Percentiles rank a stretch among this genome's conserved stretches.
phyloP scores from a whole-genome alignment of 1,284 basidiomycete species.

The Coniferiporia sulphurascens region DNA sequence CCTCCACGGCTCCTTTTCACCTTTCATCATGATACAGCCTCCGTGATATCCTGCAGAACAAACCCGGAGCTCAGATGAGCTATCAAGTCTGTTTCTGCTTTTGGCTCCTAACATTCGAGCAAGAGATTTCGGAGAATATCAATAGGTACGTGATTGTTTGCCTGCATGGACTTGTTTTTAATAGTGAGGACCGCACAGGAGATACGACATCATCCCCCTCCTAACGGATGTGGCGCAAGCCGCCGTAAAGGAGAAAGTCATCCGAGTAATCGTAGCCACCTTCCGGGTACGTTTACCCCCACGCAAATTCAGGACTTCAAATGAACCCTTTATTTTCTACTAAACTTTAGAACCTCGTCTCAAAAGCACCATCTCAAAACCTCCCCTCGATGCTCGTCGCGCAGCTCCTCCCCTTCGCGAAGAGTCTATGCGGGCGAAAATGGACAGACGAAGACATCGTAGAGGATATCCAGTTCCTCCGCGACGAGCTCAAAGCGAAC shows the following conservation, averaged over 20 bases:
- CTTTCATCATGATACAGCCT: slow-evolving; percentile 43
- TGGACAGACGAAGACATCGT: slow-evolving; percentile 94
- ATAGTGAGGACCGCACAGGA: slow-evolving; percentile 41
- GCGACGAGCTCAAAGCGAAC: slow-evolving; percentile 74
- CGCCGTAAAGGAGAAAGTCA: slow-evolving; percentile 97
- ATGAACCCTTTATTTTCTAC: not conserved
- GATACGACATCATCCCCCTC: slow-evolving; percentile 86
- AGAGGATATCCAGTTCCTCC: slow-evolving; percentile 86
- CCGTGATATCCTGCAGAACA: slow-evolving; percentile 72
- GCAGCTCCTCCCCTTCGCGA: slow-evolving; percentile 80
- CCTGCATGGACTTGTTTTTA: not conserved
- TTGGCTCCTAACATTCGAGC: slow-evolving; percentile 93
- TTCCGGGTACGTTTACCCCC: slow-evolving; percentile 57
- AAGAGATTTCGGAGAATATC: slow-evolving; percentile 78
- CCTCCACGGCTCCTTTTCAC: not conserved
- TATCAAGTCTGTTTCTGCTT: slow-evolving; percentile 92
- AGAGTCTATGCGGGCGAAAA: slow-evolving; percentile 81
- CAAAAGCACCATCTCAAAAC: slow-evolving; percentile 78
- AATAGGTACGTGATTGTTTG: slow-evolving; percentile 51
- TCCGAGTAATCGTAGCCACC: slow-evolving; percentile 90
- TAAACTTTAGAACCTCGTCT: slow-evolving; percentile 71
- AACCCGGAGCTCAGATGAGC: slow-evolving; percentile 85
- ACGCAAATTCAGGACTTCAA: not conserved
- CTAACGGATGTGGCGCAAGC: slow-evolving; percentile 83
- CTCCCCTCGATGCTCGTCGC: slow-evolving; percentile 90